These are phyloP conservation scores for Russula foetens DNA, from an alignment of 768 basidiomycete genomes.

Conservation along the genomic window DNA sequence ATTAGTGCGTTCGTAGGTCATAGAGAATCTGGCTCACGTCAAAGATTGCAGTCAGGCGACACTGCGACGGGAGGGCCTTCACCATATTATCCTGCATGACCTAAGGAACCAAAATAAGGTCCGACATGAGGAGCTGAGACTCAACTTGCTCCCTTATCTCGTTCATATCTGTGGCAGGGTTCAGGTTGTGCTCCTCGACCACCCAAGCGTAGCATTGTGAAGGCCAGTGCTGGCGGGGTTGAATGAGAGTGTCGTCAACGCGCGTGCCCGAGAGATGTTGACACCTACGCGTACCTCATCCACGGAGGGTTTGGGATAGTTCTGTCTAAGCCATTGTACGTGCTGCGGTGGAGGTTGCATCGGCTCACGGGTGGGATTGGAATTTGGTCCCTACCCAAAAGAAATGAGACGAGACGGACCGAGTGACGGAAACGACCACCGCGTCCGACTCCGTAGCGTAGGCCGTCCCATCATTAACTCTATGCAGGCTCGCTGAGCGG, in stretches of 20 bases:
- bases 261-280: background rate
- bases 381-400: too few relatives aligned
- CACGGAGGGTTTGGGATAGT: constrained; percentile 54
- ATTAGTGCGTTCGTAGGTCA: too few relatives aligned
- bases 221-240: constrained; percentile 57
- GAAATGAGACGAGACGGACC: too few relatives aligned
- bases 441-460: too few relatives aligned
- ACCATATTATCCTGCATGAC: too few relatives aligned
- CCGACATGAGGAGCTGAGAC: constrained; percentile 62
- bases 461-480: background rate
- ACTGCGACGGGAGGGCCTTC: too few relatives aligned
- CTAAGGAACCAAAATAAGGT: too few relatives aligned
- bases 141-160: constrained; percentile 50
- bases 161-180: constrained; percentile 40
- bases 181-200: constrained; percentile 36
- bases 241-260: background rate
- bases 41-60: too few relatives aligned
- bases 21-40: too few relatives aligned
- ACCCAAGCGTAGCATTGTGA: constrained; percentile 65
- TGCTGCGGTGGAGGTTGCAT: constrained; percentile 32
- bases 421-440: too few relatives aligned
- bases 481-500: background rate
- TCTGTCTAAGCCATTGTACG: constrained; percentile 42
- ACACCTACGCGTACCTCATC: constrained; percentile 43
- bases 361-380: too few relatives aligned